Conservation (phyloP, 805 yeast genomes). For the Ascoidea rubescens region DNA sequence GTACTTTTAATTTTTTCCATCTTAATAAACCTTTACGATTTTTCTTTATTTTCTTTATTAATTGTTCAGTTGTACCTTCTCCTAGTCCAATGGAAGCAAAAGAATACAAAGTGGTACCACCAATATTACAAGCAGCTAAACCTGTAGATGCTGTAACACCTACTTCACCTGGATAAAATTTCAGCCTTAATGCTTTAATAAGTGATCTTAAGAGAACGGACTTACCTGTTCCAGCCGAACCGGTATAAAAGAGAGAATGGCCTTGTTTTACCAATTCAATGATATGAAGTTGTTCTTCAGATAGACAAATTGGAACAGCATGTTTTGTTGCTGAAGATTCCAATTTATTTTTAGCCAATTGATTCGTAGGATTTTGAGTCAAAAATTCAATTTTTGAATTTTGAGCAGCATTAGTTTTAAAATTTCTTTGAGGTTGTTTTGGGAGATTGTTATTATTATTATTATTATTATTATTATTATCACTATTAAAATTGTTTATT, state of each 20-base stretch:
- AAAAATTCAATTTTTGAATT: background rate
- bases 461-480: too few relatives aligned
- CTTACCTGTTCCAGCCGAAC: constrained; percentile 84
- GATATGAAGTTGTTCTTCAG: background rate
- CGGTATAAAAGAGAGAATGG: constrained; percentile 57
- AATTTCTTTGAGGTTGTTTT: background rate
- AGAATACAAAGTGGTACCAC: constrained; percentile 79
- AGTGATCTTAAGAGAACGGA: constrained; percentile 54
- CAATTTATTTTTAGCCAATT: background rate
- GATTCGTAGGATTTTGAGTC: background rate
- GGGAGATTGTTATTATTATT: background rate
- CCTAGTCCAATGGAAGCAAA: constrained; percentile 84
- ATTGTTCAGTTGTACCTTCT: constrained; percentile 27
- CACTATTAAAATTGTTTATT: too few relatives aligned
- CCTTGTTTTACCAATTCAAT: constrained; percentile 27
- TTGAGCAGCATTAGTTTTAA: too few relatives aligned
- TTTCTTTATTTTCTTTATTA: constrained; percentile 34
- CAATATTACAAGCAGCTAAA: constrained; percentile 86
- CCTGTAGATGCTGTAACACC: constrained; percentile 96
- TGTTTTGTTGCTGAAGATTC: background rate
- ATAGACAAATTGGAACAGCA: background rate
- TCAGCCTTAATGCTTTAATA: constrained; percentile 34
- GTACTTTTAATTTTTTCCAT: constrained; percentile 58
- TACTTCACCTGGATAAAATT: constrained; percentile 33
- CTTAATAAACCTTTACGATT: constrained; percentile 28